Evolutionary conservation across 139 green algal genomes (phyloP), one percentile per base, ranked within the genome.

Genomic region (Coccomyxa sp.): DNA sequence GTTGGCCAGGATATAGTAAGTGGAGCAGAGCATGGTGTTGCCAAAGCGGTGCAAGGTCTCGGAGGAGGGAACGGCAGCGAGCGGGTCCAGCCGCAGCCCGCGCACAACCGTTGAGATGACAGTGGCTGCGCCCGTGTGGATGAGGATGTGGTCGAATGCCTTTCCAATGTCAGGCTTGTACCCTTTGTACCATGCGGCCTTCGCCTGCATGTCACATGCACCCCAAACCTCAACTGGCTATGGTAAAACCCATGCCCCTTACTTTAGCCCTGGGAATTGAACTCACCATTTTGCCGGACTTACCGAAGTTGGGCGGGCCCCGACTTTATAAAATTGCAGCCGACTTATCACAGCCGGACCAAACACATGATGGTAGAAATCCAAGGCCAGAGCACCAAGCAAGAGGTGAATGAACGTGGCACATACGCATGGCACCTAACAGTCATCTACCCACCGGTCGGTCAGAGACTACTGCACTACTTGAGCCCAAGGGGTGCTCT

Each of bases 131-230:
- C 89, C 89, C 38, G 89, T 67, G 81, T 92, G 89, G 71, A 93
- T 90, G 79, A 88, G 92, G 71, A 93, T 92, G 82, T 93, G 89
- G 30, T 93, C 89, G 80, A 93, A 93, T 16, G 89, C 89, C 30
- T 87, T 85, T 79, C 90, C 91, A 81, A 93, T 93, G 85, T 93
- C 85, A 14, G 89, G 89, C 32, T 91, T 85, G 87, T 93, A 93
- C 87, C 23, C 85, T 81, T 21, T 87, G 74, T 85, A 90, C 90
- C 58, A 79, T 10, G 58, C 75, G 23, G 85, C 77, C 82, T 83
- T 83, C 12, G n/a, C 38, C 76, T 63, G 59, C 21, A 88, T 51
- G 38, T 51, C 38, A 7, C 38, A 51, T 7, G 7, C 66, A 74
- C 21, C 23, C 4, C 66, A 74, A 30, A 3, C 3, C 66, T 74